These are phyloP conservation scores for Coelastrella sp. DNA, from an alignment of 139 green algal species.

Conservation along the genomic window DNA sequence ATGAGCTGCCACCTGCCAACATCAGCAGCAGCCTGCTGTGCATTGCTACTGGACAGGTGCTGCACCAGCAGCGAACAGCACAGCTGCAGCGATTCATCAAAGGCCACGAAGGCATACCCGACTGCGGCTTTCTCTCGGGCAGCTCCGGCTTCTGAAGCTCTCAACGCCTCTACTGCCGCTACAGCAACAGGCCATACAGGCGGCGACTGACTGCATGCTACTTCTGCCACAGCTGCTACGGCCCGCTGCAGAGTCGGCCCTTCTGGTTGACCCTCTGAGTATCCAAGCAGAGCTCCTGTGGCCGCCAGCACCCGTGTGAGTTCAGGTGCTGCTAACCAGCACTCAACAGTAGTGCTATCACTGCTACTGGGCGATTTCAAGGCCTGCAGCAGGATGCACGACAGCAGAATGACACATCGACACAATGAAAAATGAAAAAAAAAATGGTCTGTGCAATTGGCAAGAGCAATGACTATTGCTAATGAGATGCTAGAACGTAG, in stretches of 20 bases:
- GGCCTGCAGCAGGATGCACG: background rate
- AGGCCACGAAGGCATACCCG: conserved; percentile 62
- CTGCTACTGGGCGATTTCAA: background rate
- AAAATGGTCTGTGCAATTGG: background rate
- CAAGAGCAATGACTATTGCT: too few relatives aligned
- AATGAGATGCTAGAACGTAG: too few relatives aligned
- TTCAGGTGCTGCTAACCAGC: background rate
- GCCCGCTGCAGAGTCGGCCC: conserved; percentile 1
- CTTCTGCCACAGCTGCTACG: conserved; percentile 28
- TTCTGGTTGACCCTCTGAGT: conserved; percentile 5
- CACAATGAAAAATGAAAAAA: background rate
- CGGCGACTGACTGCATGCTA: background rate
- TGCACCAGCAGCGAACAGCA: conserved; percentile 54
- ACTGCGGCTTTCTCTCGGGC: conserved; percentile 54
- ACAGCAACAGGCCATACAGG: background rate
- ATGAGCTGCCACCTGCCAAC: background rate
- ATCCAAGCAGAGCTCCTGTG: background rate
- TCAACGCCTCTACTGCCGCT: conserved; percentile 25
- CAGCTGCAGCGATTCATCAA: conserved; percentile 50
- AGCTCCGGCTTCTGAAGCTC: conserved; percentile 44
- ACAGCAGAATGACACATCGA: too few relatives aligned
- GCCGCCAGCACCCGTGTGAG: conserved; percentile 3
- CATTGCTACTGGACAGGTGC: background rate
- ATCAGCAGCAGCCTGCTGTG: background rate
- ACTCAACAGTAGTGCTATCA: background rate